A percentile compares a stretch with the other conserved stretches of the same genome.
Conservation (phyloP, 2,329 filamentous ascomycete genomes). For the Microdochium trichocladiopsis region DNA sequence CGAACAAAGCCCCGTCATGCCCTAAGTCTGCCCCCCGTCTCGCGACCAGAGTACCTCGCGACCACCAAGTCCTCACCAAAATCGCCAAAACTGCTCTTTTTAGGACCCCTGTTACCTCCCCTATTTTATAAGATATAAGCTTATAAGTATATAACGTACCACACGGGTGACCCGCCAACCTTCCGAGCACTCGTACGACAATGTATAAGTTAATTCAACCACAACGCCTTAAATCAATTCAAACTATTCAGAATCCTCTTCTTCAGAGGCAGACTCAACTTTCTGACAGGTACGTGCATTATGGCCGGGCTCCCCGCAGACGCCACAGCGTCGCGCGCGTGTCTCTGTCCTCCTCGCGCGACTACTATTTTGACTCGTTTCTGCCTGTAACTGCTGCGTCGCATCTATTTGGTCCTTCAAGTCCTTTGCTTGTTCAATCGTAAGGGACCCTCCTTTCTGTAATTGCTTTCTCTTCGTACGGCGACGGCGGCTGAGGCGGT, state of each 20-base stretch:
- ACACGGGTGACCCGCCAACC: not conserved
- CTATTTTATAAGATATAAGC: too few species aligned
- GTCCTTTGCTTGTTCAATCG: not conserved
- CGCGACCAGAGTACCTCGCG: too few species aligned
- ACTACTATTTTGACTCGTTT: not conserved
- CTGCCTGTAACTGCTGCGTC: slow-evolving; percentile 3
- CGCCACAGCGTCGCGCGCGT: not conserved
- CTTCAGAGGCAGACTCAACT: not conserved
- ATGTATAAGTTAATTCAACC: slow-evolving; percentile 1
- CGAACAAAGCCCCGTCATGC: not conserved
- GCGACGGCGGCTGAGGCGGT: not conserved
- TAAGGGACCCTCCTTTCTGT: not conserved
- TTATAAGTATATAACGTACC: not conserved
- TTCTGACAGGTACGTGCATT: not conserved
- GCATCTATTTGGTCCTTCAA: not conserved
- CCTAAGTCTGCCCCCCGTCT: too few species aligned
- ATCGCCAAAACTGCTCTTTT: too few species aligned
- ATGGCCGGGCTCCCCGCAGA: not conserved
- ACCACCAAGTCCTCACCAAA: too few species aligned
- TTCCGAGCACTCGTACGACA: not conserved
- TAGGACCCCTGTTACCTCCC: too few species aligned
- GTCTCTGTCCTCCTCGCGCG: not conserved
- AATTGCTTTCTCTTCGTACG: not conserved
- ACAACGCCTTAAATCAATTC: slow-evolving; percentile 1
- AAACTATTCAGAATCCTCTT: not conserved